Percentiles rank a stretch among this genome's conserved stretches.
These are phyloP conservation scores for Entamoeba invadens DNA, from an alignment of 208 protist species.

Conservation along the genomic window DNA sequence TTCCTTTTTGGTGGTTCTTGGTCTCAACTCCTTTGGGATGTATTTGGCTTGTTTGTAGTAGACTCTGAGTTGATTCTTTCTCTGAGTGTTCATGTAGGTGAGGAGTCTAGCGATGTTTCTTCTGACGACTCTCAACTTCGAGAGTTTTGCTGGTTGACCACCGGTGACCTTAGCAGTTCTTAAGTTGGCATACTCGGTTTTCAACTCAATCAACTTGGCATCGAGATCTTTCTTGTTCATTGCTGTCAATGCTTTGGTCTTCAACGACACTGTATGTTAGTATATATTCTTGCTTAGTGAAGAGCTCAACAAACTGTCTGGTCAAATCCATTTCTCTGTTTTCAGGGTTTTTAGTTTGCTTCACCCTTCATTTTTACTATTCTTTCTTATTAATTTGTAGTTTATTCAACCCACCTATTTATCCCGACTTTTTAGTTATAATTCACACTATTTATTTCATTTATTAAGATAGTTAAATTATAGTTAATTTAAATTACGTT, in stretches of 20 bases:
- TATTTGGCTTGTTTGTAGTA: constrained; percentile 1
- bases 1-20: not conserved
- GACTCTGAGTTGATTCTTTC: not conserved
- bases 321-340: not conserved
- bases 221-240: not conserved
- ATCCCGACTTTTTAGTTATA: no score
- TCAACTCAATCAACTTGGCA: not conserved
- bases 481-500: no score
- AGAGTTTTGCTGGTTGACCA: not conserved
- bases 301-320: not conserved
- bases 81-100: not conserved
- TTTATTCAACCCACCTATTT: no score
- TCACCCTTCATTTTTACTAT: not conserved
- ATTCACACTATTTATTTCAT: no score
- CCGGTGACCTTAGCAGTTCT: not conserved
- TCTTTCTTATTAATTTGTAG: not conserved
- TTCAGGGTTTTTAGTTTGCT: not conserved
- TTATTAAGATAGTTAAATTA: no score
- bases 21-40: not conserved
- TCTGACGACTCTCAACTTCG: not conserved
- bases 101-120: not conserved
- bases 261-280: not conserved
- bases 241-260: not conserved
- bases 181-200: not conserved
- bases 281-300: not conserved